A percentile compares a stretch with the other conserved stretches of the same genome.
Conservation (phyloP, 2,329 filamentous ascomycete genomes). For the Esteya vermicola region DNA sequence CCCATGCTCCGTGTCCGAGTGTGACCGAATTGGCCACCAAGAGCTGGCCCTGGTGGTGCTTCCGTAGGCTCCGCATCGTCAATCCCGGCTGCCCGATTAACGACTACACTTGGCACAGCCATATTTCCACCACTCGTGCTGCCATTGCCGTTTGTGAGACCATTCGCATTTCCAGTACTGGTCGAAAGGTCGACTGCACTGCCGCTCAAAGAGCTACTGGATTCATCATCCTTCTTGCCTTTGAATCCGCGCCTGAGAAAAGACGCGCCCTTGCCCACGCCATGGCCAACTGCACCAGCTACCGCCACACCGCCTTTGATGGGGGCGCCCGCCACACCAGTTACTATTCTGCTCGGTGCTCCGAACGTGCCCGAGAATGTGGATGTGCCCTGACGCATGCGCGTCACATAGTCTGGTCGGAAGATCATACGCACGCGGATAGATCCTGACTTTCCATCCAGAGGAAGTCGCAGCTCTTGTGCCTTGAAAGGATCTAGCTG, state of each 20-base stretch:
- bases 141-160: too few relatives aligned
- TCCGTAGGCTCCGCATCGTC: neutral
- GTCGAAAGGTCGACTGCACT: conserved; percentile 14
- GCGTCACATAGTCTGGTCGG: conserved; percentile 80
- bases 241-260: conserved; percentile 81
- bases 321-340: conserved; percentile 68
- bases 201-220: conserved; percentile 17
- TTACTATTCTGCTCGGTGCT: conserved; percentile 75
- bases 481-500: conserved; percentile 73
- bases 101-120: too few relatives aligned
- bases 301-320: conserved; percentile 82
- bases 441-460: conserved; percentile 82
- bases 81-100: conserved; percentile 6
- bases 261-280: conserved; percentile 77
- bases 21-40: too few relatives aligned
- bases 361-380: conserved; percentile 89
- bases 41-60: too few relatives aligned
- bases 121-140: too few relatives aligned
- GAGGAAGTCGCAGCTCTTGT: conserved; percentile 56
- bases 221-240: conserved; percentile 42
- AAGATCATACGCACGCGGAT: conserved; percentile 78
- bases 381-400: conserved; percentile 75
- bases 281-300: conserved; percentile 55
- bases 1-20: conserved; percentile 43
- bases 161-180: too few relatives aligned